Conservation (phyloP, 805 yeast genomes). For the Ogataea zsoltii region DNA sequence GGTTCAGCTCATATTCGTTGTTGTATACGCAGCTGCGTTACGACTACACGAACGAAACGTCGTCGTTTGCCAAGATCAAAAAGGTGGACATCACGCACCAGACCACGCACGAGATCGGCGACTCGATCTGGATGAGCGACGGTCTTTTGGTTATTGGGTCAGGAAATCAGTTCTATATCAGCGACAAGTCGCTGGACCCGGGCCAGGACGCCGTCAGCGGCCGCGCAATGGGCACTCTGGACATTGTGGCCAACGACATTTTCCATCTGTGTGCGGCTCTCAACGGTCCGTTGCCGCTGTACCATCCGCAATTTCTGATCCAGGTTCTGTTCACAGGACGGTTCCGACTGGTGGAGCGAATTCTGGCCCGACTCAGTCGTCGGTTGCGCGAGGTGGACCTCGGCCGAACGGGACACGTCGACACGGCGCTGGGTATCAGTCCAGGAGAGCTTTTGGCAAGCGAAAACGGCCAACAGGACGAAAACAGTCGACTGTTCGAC, state of each 20-base stretch:
- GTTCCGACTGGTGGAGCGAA: constrained; percentile 50
- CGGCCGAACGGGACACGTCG: constrained; percentile 22
- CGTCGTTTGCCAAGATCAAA: constrained; percentile 76
- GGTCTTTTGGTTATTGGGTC: constrained; percentile 82
- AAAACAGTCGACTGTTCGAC: constrained; percentile 29
- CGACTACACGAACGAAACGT: constrained; percentile 81
- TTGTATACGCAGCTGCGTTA: constrained; percentile 81
- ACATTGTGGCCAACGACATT: constrained; percentile 54
- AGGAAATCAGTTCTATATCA: constrained; percentile 86
- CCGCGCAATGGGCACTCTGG: constrained; percentile 58
- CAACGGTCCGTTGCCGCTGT: constrained; percentile 87
- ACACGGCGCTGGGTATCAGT: constrained; percentile 27
- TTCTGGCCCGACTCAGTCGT: constrained; percentile 55
- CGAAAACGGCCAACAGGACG: neutral
- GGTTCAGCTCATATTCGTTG: constrained; percentile 62
- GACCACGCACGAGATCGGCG: constrained; percentile 84
- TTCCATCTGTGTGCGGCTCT: constrained; percentile 72
- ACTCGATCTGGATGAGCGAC: constrained; percentile 80
- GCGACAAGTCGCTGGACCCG: constrained; percentile 66
- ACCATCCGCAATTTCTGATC: constrained; percentile 85
- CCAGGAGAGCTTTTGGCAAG: constrained; percentile 15
- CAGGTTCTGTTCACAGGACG: constrained; percentile 71
- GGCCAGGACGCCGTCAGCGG: constrained; percentile 49
- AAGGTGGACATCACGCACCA: constrained; percentile 66
- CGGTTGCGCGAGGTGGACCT: constrained; percentile 56